phyloP scores from a whole-genome alignment of 2,329 filamentous ascomycete species.

The Tolypocladium guangdongense region DNA sequence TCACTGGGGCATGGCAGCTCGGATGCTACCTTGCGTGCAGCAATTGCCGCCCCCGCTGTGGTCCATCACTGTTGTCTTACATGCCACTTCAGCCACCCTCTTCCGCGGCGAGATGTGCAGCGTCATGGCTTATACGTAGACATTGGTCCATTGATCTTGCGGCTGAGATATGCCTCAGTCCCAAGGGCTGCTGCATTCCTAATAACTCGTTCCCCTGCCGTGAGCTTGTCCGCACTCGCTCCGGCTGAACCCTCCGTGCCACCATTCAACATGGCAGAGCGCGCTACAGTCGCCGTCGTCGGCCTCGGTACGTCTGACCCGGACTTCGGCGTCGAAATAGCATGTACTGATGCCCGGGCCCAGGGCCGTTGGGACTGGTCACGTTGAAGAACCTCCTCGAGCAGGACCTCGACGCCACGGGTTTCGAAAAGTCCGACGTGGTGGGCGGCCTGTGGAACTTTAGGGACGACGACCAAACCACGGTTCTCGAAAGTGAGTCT shows the following conservation, averaged over 20 bases:
- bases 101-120: background rate
- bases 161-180: too few relatives aligned
- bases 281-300: constrained; percentile 14
- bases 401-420: constrained; percentile 30
- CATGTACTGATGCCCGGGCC: too few relatives aligned
- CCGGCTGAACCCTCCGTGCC: too few relatives aligned
- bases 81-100: background rate
- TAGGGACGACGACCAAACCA: constrained; percentile 25
- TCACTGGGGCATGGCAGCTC: too few relatives aligned
- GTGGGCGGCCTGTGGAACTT: constrained; percentile 34
- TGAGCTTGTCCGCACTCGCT: too few relatives aligned
- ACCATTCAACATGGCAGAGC: background rate
- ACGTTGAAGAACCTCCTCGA: constrained; percentile 30
- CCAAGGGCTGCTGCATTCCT: background rate
- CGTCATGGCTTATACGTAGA: too few relatives aligned
- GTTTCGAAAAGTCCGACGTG: constrained; percentile 28
- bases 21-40: too few relatives aligned
- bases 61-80: too few relatives aligned
- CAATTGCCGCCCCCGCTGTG: too few relatives aligned
- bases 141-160: too few relatives aligned
- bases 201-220: too few relatives aligned
- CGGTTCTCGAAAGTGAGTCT: constrained; percentile 21
- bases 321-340: too few relatives aligned
- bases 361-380: constrained; percentile 24
- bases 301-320: constrained; percentile 13